Evolutionary conservation across 768 basidiomycete genomes (phyloP).

Genomic region (Amanita rubescens): DNA sequence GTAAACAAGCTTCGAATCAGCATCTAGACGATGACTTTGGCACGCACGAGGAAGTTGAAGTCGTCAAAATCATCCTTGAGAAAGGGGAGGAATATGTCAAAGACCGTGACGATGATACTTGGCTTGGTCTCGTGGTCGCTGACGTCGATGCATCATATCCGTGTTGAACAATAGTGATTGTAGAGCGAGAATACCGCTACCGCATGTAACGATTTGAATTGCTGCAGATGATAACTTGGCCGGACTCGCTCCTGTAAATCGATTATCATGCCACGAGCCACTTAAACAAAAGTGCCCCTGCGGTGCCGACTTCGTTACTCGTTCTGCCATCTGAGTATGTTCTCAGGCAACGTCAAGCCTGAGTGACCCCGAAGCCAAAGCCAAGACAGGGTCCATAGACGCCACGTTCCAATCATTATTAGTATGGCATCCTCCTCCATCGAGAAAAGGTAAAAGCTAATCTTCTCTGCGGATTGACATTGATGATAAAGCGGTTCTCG

Average conservation of each 20-base stretch:
- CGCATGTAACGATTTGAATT: background rate
- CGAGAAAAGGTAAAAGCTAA: too few species aligned
- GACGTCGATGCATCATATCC: too few species aligned
- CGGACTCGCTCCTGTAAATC: background rate
- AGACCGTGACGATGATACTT: slow-evolving; percentile 17
- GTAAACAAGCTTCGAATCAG: slow-evolving; percentile 62
- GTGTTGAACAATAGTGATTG: too few species aligned
- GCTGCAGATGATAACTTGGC: background rate
- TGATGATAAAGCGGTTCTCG: too few species aligned
- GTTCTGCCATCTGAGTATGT: background rate
- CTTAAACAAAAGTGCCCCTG: background rate
- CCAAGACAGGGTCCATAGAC: background rate
- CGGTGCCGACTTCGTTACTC: background rate
- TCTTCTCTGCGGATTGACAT: too few species aligned
- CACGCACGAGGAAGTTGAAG: slow-evolving; percentile 59
- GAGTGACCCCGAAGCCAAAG: too few species aligned
- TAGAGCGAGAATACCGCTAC: too few species aligned
- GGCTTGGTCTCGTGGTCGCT: too few species aligned
- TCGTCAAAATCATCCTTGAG: slow-evolving; percentile 50
- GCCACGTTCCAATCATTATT: background rate
- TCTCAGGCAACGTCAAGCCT: background rate
- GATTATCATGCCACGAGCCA: background rate
- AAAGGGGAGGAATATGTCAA: slow-evolving; percentile 46
- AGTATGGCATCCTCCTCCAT: too few species aligned
- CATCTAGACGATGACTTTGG: slow-evolving; percentile 71